phyloP scores from a whole-genome alignment of 148 eudicot species.

The Gaultheria prostrata region DNA sequence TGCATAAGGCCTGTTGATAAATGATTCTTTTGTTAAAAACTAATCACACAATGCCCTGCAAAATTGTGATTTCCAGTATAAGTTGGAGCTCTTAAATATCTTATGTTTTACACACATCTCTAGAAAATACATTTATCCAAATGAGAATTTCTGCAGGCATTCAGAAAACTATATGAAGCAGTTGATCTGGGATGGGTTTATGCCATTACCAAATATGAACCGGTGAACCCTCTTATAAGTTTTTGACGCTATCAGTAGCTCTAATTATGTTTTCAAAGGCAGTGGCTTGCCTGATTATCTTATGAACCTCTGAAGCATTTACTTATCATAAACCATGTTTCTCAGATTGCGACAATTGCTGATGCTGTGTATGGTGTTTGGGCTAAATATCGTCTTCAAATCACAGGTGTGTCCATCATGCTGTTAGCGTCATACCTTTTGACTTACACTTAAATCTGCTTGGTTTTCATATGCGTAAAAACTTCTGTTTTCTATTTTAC shows the following conservation, averaged over 20 bases:
- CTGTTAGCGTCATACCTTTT: background rate
- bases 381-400: constrained; percentile 88
- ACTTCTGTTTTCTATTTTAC: background rate
- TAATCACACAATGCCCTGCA: background rate
- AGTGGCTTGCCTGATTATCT: constrained; percentile 6
- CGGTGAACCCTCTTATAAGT: constrained; percentile 48
- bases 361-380: constrained; percentile 76
- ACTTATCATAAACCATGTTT: constrained; percentile 4
- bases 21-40: background rate
- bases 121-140: background rate
- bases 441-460: background rate
- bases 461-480: background rate
- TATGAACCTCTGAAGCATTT: background rate
- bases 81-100: background rate
- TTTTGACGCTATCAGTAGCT: background rate
- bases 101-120: background rate
- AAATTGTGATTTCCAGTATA: background rate
- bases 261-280: background rate
- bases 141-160: constrained; percentile 52
- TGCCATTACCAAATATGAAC: constrained; percentile 87
- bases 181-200: constrained; percentile 98
- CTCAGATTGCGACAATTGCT: constrained; percentile 74
- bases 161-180: constrained; percentile 85
- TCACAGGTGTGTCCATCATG: constrained; percentile 52
- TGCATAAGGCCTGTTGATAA: background rate